Conservation (phyloP, 306 rosid genomes). For the Benincasa hispida region DNA sequence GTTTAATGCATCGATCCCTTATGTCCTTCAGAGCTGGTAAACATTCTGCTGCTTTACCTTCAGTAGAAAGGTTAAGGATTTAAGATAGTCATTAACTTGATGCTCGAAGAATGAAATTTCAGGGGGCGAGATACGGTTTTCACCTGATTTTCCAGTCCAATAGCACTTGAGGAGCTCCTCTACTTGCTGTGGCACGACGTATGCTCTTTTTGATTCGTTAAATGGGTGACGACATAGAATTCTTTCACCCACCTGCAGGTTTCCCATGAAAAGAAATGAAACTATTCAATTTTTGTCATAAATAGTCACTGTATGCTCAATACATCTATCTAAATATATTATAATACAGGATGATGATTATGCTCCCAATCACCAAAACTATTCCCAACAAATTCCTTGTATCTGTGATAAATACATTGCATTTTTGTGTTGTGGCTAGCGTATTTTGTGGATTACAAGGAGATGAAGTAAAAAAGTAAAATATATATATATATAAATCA, state of each 20-base stretch:
- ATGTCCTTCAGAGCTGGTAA: conserved; percentile 62
- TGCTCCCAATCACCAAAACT: too few relatives aligned
- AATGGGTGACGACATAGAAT: conserved; percentile 95
- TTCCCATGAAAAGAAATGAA: conserved; percentile 4
- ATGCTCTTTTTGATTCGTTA: conserved; percentile 95
- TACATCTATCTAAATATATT: not conserved
- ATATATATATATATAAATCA: too few relatives aligned
- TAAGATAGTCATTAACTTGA: conserved; percentile 5
- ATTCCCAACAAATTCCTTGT: too few relatives aligned
- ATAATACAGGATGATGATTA: not conserved
- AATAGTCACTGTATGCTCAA: not conserved
- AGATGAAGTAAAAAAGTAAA: too few relatives aligned
- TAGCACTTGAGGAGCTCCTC: conserved; percentile 91
- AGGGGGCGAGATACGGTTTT: not conserved
- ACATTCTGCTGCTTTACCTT: conserved; percentile 45
- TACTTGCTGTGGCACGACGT: conserved; percentile 86
- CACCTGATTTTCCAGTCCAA: conserved; percentile 81
- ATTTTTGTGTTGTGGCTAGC: too few relatives aligned
- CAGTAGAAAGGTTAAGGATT: conserved; percentile 3
- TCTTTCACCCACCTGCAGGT: conserved; percentile 76
- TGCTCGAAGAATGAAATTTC: not conserved
- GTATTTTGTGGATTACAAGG: too few relatives aligned
- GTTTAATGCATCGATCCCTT: conserved; percentile 67
- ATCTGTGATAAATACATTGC: too few relatives aligned
- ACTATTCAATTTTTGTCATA: not conserved